phyloP scores from a whole-genome alignment of 1,284 basidiomycete species.

The Vanrija pseudolonga region DNA sequence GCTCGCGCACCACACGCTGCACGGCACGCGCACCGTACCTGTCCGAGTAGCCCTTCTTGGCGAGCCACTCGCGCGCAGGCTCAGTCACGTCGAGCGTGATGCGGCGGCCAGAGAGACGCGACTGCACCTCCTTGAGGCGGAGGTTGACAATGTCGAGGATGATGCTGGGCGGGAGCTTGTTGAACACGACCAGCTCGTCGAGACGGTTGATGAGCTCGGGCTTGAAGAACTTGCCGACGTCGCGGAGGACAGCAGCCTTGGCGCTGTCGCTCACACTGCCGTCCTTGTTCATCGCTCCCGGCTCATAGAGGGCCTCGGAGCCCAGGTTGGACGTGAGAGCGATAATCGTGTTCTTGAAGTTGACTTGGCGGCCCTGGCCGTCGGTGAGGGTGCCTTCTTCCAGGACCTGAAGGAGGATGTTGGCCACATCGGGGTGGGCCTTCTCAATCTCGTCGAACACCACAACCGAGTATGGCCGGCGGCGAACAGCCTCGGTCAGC shows the following conservation, averaged over 20 bases:
- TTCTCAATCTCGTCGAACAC: conserved; percentile 80
- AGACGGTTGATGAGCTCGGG: conserved; percentile 88
- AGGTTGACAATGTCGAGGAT: conserved; percentile 75
- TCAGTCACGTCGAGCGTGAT: conserved; percentile 71
- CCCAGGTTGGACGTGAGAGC: conserved; percentile 93
- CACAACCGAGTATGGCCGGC: conserved; percentile 57
- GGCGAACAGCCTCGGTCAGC: conserved; percentile 78
- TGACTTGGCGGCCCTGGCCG: conserved; percentile 43
- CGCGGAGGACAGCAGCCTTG: conserved; percentile 65
- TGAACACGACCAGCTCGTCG: conserved; percentile 83
- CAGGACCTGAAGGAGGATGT: conserved; percentile 87
- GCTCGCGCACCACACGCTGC: conserved; percentile 69
- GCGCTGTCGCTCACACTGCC: conserved; percentile 67
- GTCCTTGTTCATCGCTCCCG: conserved; percentile 60
- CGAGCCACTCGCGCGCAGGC: conserved; percentile 67
- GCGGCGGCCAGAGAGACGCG: conserved; percentile 59
- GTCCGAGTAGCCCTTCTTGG: conserved; percentile 74
- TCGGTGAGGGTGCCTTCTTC: conserved; percentile 90
- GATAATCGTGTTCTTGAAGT: conserved; percentile 73
- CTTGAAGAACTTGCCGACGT: conserved; percentile 74
- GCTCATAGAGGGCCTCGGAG: conserved; percentile 66
- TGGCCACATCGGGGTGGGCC: conserved; percentile 81
- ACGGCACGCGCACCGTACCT: conserved; percentile 81
- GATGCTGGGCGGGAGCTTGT: conserved; percentile 70
- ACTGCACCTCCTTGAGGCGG: conserved; percentile 69